Evolutionary conservation across 106 monocot species (phyloP).

Genomic region (Cymbidium sinense): DNA sequence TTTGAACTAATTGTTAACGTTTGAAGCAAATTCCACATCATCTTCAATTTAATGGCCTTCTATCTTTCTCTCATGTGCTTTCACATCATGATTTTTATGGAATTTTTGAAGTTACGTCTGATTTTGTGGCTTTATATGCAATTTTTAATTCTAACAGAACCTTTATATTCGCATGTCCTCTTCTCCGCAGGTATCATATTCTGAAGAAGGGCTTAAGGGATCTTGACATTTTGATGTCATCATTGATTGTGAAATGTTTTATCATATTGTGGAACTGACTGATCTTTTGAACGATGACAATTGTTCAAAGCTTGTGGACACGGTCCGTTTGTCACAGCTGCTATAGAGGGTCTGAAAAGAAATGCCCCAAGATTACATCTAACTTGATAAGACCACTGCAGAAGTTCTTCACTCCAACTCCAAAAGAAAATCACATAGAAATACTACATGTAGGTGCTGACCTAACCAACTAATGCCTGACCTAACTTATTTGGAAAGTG

Average conservation of each 20-base stretch:
- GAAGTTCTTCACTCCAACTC: no score
- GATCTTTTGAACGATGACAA: conserved; percentile 34
- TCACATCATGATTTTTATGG: neutral
- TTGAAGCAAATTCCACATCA: neutral
- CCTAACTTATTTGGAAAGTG: no score
- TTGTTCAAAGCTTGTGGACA: conserved; percentile 30
- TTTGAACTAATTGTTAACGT: conserved; percentile 1
- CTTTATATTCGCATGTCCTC: neutral
- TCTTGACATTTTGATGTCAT: conserved; percentile 44
- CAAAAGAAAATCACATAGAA: no score
- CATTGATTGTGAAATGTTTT: conserved; percentile 5
- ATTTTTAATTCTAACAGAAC: neutral
- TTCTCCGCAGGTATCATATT: conserved; percentile 28
- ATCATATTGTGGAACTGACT: conserved; percentile 26
- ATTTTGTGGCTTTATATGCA: neutral
- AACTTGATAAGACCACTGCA: conserved; percentile 41
- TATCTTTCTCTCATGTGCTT: neutral
- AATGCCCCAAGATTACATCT: conserved; percentile 6
- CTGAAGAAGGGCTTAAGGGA: conserved; percentile 45
- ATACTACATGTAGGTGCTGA: no score
- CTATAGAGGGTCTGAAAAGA: conserved; percentile 30
- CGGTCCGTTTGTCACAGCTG: conserved; percentile 26
- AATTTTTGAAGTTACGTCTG: neutral
- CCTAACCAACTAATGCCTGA: conserved; percentile 50
- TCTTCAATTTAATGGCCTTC: neutral